A percentile compares a stretch with the other conserved stretches of the same genome.
Evolutionary conservation across 108 stramenopile genomes (phyloP).

Genomic region (Cyclotella atomus): DNA sequence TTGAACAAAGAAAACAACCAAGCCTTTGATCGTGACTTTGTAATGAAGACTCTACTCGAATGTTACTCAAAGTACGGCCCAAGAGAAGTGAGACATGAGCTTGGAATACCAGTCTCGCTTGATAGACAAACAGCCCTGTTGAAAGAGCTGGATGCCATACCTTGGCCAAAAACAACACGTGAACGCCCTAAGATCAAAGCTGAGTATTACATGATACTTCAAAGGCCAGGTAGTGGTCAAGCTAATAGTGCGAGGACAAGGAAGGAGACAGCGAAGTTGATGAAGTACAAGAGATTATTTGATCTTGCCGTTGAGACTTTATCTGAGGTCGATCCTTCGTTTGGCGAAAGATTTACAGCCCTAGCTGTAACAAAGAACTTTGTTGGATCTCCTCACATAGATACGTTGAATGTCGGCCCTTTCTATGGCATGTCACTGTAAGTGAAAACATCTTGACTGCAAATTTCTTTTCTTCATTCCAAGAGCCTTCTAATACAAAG

Average conservation of each 20-base stretch:
- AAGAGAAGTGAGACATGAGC: slow-evolving; percentile 26
- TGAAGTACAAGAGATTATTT: slow-evolving; percentile 53
- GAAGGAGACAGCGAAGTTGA: slow-evolving; percentile 55
- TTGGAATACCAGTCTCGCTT: slow-evolving; percentile 20
- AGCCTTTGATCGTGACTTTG: slow-evolving; percentile 42
- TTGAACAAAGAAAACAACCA: slow-evolving; percentile 28
- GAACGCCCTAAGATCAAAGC: slow-evolving; percentile 67
- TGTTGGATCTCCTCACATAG: slow-evolving; percentile 71
- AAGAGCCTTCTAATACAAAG: no score
- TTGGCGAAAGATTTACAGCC: slow-evolving; percentile 60
- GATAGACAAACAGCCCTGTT: slow-evolving; percentile 33
- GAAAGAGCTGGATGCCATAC: slow-evolving; percentile 34
- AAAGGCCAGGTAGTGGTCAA: slow-evolving; percentile 30
- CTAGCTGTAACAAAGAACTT: slow-evolving; percentile 73
- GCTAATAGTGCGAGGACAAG: slow-evolving; percentile 37
- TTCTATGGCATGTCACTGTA: slow-evolving; percentile 75
- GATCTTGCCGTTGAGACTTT: slow-evolving; percentile 55
- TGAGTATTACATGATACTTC: slow-evolving; percentile 68
- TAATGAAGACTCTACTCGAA: slow-evolving; percentile 54
- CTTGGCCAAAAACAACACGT: slow-evolving; percentile 45
- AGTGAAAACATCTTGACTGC: slow-evolving; percentile 2
- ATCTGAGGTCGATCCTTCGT: slow-evolving; percentile 51
- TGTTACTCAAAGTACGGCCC: slow-evolving; percentile 49
- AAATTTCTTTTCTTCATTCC: background rate
- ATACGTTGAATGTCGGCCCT: slow-evolving; percentile 66